Conservation (phyloP, 2,329 filamentous ascomycete species). For the Dothistroma septosporum region DNA sequence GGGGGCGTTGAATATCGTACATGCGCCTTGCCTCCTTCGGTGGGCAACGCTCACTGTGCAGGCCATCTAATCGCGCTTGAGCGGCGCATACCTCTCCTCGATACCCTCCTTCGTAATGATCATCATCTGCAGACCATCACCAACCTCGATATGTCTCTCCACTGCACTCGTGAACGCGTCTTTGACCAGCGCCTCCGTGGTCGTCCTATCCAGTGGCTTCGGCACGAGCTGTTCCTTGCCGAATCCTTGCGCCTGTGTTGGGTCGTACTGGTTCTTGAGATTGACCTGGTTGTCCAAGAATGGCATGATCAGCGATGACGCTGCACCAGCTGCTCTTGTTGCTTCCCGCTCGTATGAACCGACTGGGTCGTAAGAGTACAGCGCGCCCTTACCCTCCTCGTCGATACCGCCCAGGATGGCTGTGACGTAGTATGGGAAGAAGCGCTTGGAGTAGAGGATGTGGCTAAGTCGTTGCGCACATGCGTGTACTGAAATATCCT, state of each 20-base stretch:
- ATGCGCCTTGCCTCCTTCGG: not conserved
- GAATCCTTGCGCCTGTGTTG: constrained; percentile 78
- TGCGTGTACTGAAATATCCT: constrained; percentile 89
- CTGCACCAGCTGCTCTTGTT: constrained; percentile 87
- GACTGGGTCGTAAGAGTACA: constrained; percentile 97
- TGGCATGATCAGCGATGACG: constrained; percentile 87
- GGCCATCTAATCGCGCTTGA: constrained; percentile 74
- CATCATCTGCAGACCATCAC: constrained; percentile 93
- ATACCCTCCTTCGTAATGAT: constrained; percentile 85
- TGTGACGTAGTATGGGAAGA: constrained; percentile 98
- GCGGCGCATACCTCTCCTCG: constrained; percentile 72
- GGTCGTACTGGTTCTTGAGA: constrained; percentile 97
- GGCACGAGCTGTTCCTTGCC: constrained; percentile 67
- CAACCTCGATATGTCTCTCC: constrained; percentile 98
- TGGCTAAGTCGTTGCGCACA: constrained; percentile 93
- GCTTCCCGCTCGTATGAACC: constrained; percentile 97
- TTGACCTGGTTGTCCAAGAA: constrained; percentile 99
- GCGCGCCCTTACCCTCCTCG: constrained; percentile 86
- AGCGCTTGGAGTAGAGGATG: constrained; percentile 94
- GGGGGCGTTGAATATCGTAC: constrained; percentile 14
- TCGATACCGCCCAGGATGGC: constrained; percentile 92
- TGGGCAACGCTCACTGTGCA: not conserved
- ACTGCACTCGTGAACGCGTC: constrained; percentile 98
- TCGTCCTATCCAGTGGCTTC: constrained; percentile 64
- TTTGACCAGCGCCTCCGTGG: constrained; percentile 83